Evolutionary conservation across 139 green algal species (phyloP), one percentile per base, ranked within the genome.

Genomic region (Zygnema cylindricum): DNA sequence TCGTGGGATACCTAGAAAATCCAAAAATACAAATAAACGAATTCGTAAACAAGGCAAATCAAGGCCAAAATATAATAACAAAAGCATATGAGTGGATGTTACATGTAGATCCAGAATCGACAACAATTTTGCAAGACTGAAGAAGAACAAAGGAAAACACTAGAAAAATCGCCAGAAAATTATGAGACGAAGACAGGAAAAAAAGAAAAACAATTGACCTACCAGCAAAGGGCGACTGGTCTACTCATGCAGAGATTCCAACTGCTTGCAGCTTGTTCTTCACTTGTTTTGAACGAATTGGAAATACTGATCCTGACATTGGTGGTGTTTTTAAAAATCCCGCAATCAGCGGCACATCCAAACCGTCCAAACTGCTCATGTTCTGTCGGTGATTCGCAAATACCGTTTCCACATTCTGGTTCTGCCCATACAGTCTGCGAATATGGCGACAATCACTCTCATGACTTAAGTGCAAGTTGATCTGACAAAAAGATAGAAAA

Each of bases 321-420:
- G 1, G 78, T 86, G 2, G 77, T 39, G 33, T 81, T 87, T 30
- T n/a, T 21, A 32, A 90, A 41, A 32, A 30, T 39, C 25, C 95
- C 95, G 88, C 95, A 98, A 82, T 98, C 95, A 0, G 95, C 94
- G 36, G 94, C 91, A 79, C 95, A 98, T 1, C 95, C 95, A 91
- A 98, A 98, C 2, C 93, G 83, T 7, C 95, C 95, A 89, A 96
- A 98, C 0, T 92, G 93, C 0, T 95, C 93, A 87, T 96, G 97
- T 86, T 98, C 95, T 83, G 95, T 96, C 0, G 95, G 95, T 7
- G 91, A 81, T 25, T 96, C 93, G 86, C 95, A 98, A 0, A 96
- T 55, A 16, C 95, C 95, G 83, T 98, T 95, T 55, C 95, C 95
- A 78, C 95, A 98, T 2, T 93, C 91, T 0, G 94, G 95, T 85